Evolutionary conservation across 2,329 filamentous ascomycete genomes (phyloP), one percentile per base, ranked within the genome.

Genomic region (Diplodia seriata): DNA sequence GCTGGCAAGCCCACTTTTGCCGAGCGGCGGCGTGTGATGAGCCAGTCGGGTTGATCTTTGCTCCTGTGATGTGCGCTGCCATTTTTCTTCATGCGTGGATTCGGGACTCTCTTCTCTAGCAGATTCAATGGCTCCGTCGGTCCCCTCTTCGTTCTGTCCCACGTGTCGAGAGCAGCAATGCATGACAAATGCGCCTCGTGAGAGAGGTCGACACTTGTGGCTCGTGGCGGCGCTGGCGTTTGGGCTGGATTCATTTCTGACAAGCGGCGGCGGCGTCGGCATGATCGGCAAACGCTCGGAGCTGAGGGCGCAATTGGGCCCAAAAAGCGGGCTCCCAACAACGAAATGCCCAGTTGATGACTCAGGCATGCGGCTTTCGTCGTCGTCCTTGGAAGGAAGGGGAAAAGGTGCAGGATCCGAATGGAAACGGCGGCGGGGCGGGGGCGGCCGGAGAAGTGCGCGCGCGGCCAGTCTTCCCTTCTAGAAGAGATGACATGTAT

Each of bases 261-360:
- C n/a, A 47, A 20, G 47, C 59, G 29, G 59, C 59, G 59, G 47
- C 47, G 33, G n/a, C 43, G 50, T 63, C 59, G 59, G 59, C 59
- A 63, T 47, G 59, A 63, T 63, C 59, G 59, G 59, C 59, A 40
- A 63, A 63, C 59, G 59, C 59, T 63, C 59, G 59, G 59, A 63
- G 59, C 59, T 63, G 59, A 26, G 59, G 18, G 43, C 47, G 40
- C 56, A 31, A 20, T 63, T 53, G 43, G 59, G 59, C 18, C 56
- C 26, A 5, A 29, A 49, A 49, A 61, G 56, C 50, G 38, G 38
- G 50, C 31, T 43, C 20, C 7, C 55, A 59, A 14, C n/a, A 43
- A 43, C 23, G 4, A 9, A 59, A 8, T 20, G 54, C 36, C 33
- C 43, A 20, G 9, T 47, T 4, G 55, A 43, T 47, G 56, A 59